These are phyloP conservation scores for Sordaria brevicollis DNA, from an alignment of 495 filamentous ascomycete genomes.

Conservation along the genomic window DNA sequence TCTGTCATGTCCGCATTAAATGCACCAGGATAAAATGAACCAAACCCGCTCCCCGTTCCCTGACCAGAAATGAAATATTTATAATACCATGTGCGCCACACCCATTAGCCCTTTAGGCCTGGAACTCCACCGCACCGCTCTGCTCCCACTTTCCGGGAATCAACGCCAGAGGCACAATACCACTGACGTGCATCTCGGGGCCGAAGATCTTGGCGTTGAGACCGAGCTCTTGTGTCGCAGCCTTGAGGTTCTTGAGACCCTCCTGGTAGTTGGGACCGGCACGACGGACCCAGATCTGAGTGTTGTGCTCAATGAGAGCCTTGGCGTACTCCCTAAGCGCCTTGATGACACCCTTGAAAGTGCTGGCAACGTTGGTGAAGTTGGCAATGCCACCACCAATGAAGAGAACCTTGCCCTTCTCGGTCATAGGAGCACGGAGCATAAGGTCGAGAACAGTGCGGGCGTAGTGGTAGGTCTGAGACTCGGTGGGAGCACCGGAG, in stretches of 20 bases:
- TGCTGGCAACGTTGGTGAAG: conserved; percentile 95
- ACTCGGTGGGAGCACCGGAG: conserved; percentile 95
- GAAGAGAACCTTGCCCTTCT: conserved; percentile 96
- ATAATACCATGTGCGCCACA: not conserved
- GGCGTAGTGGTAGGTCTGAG: conserved; percentile 97
- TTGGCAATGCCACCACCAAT: conserved; percentile 99
- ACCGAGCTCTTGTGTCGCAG: conserved; percentile 83
- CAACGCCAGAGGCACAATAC: conserved; percentile 54
- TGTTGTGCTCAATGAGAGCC: conserved; percentile 87
- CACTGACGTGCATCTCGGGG: conserved; percentile 81
- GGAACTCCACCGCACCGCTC: conserved; percentile 44
- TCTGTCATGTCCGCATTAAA: not conserved
- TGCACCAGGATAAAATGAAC: not conserved
- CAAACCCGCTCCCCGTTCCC: not conserved
- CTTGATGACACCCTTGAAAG: conserved; percentile 99
- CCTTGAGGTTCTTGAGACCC: conserved; percentile 99
- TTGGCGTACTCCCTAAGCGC: conserved; percentile 87
- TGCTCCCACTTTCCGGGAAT: conserved; percentile 44
- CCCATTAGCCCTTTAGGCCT: conserved; percentile 25
- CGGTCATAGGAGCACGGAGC: conserved; percentile 77
- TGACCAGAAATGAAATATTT: conserved; percentile 3
- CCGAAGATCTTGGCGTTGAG: conserved; percentile 95
- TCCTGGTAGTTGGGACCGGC: conserved; percentile 99
- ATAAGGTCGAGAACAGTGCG: conserved; percentile 94
- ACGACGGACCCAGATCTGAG: conserved; percentile 98